phyloP scores from a whole-genome alignment of 192 early-diverging fungal species.

The Chytriomyces sp. region DNA sequence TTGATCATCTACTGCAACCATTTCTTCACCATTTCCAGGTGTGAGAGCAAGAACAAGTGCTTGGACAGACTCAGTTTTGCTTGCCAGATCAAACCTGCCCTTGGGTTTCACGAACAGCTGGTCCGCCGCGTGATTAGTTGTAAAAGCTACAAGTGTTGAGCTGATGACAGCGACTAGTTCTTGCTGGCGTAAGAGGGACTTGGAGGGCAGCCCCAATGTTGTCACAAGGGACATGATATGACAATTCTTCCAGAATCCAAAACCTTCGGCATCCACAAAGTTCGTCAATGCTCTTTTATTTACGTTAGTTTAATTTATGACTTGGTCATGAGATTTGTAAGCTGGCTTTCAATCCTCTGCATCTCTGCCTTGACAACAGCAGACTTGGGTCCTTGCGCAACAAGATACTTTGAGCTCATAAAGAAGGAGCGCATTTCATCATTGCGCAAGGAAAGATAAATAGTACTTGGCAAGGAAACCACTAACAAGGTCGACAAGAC shows the following conservation, averaged over 20 bases:
- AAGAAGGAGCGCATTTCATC: conserved; percentile 15
- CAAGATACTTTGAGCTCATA: conserved; percentile 20
- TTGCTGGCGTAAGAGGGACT: conserved; percentile 1
- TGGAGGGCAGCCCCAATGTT: conserved; percentile 9
- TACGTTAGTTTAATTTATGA: background rate
- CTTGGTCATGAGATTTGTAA: conserved; percentile 15
- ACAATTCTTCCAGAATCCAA: background rate
- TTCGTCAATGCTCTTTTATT: background rate
- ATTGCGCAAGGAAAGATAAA: conserved; percentile 7
- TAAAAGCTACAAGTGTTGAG: conserved; percentile 6
- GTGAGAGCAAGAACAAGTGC: conserved; percentile 18
- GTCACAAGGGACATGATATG: conserved; percentile 24
- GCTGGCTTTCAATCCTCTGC: conserved; percentile 15
- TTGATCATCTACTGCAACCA: background rate
- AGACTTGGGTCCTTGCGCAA: conserved; percentile 10
- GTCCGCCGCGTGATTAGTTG: conserved; percentile 1
- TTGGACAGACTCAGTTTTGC: conserved; percentile 11
- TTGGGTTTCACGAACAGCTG: conserved; percentile 2
- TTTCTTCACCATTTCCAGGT: background rate
- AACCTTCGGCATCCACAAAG: too few relatives aligned
- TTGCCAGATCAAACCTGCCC: background rate
- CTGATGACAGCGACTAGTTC: background rate
- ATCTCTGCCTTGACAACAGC: conserved; percentile 11
- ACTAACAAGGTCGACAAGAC: conserved; percentile 14
- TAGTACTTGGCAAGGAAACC: conserved; percentile 10